Evolutionary conservation across 805 yeast species (phyloP).

Genomic region (Kuraishia ogatae): DNA sequence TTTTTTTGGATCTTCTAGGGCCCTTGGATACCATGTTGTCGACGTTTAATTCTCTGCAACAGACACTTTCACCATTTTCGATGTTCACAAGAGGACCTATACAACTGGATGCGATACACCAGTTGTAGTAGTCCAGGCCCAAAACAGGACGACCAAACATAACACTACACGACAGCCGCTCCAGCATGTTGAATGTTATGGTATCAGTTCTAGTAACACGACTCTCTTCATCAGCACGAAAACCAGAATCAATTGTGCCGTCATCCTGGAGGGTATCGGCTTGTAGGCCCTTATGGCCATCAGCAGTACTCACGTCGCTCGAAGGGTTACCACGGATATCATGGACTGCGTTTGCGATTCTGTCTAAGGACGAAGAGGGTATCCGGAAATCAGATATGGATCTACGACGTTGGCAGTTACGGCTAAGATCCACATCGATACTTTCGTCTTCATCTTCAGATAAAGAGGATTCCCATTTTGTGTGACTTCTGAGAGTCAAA

Average conservation of each 20-base stretch:
- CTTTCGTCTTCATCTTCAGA: conserved; percentile 41
- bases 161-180: neutral
- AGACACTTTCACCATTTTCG: conserved; percentile 20
- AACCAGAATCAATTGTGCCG: neutral
- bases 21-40: conserved; percentile 1
- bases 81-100: conserved; percentile 24
- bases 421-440: conserved; percentile 41
- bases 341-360: neutral
- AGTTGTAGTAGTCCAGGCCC: conserved; percentile 42
- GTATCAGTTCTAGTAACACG: neutral
- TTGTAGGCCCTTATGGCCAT: neutral
- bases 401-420: conserved; percentile 1
- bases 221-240: neutral
- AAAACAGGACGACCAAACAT: conserved; percentile 44
- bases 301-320: neutral
- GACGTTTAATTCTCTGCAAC: conserved; percentile 21
- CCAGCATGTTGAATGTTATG: neutral
- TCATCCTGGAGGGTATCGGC: neutral
- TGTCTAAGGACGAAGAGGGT: neutral
- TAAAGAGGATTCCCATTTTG: conserved; percentile 10
- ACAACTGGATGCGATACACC: conserved; percentile 43
- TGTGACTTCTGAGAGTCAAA: neutral
- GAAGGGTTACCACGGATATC: neutral
- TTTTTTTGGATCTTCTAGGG: neutral
- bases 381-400: neutral